phyloP scores from a whole-genome alignment of 331 rosid genomes.

The Malus hybrid region DNA sequence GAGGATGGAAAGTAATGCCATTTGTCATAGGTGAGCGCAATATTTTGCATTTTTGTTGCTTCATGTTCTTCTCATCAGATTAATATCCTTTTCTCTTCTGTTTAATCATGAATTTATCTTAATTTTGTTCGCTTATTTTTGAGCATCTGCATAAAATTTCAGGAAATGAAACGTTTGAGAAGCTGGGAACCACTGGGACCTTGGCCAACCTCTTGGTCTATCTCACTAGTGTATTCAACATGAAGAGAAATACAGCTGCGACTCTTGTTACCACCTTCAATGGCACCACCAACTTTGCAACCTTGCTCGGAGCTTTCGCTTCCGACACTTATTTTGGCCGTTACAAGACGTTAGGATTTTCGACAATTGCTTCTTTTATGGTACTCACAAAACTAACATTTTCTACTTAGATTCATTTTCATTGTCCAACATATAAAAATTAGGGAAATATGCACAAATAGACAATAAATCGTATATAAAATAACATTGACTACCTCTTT shows the following conservation, averaged over 20 bases:
- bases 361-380: slow-evolving; percentile 60
- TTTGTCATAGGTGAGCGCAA: slow-evolving; percentile 54
- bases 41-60: background rate
- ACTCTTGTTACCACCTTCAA: slow-evolving; percentile 55
- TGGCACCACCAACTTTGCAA: slow-evolving; percentile 53
- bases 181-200: slow-evolving; percentile 76
- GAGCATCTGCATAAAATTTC: background rate
- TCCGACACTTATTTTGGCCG: slow-evolving; percentile 84
- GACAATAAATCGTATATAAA: background rate
- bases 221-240: slow-evolving; percentile 61
- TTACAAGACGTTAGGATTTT: slow-evolving; percentile 60
- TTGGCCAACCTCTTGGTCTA: slow-evolving; percentile 70
- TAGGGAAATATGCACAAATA: background rate
- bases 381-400: slow-evolving; percentile 21
- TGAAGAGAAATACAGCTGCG: slow-evolving; percentile 58
- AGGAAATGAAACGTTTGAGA: slow-evolving; percentile 97
- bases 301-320: slow-evolving; percentile 72
- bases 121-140: slow-evolving; percentile 15
- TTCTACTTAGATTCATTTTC: too few species aligned
- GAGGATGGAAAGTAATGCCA: slow-evolving; percentile 85
- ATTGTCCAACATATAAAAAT: background rate
- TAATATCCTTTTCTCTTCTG: background rate
- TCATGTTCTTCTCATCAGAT: background rate
- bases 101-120: background rate
- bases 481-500: too few species aligned